Evolutionary conservation across 495 filamentous ascomycete species (phyloP), one percentile per base, ranked within the genome.

Genomic region (Lasiosphaeria ovina): DNA sequence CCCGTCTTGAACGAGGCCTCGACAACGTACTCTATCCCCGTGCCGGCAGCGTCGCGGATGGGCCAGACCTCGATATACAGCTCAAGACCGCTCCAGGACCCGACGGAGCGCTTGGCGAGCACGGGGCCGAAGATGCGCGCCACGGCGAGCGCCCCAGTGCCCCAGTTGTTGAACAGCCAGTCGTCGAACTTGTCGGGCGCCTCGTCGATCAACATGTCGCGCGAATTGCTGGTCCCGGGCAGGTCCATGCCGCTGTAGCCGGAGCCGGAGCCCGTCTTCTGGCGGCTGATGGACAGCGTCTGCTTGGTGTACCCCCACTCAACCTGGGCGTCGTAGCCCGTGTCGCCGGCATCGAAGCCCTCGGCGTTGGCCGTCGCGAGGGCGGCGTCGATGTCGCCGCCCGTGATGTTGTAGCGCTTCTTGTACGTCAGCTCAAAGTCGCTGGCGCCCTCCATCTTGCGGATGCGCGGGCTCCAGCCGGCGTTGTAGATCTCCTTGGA

Each of bases 361-460:
- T 71, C 58, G 12, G 31, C 32, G 51, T 62, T 63, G 38, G 72
- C 72, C 0, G 54, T 51, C 5, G 44, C 57, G 11, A 72, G 57
- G 8, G 70, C 66, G 3, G 53, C 66, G 34, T 71, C 62, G 40
- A 69, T 65, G 42, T 69, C 55, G 42, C 35, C 12, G 44, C 44
- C n/a, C 14, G n/a, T 33, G 35, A 56, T 44, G 52, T 62, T 24
- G 51, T 68, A 69, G 31, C 71, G 65, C 57, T 65, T 67, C 62
- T 72, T 74, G 64, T 69, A 74, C 7, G 72, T 74, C 0, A 72
- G 59, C 51, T 74, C 72, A 24, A 69, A 68, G 17, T 59, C 62
- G 35, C 34, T 31, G 32, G 63, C 64, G 40, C 60, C 62, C 51
- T 71, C 72, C 4, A 57, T 66, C 32, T 71, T 72, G 60, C 72